Evolutionary conservation across 305 asterid genomes (phyloP), one percentile per base, ranked within the genome.

Genomic region (Stenogyne calaminthoides): DNA sequence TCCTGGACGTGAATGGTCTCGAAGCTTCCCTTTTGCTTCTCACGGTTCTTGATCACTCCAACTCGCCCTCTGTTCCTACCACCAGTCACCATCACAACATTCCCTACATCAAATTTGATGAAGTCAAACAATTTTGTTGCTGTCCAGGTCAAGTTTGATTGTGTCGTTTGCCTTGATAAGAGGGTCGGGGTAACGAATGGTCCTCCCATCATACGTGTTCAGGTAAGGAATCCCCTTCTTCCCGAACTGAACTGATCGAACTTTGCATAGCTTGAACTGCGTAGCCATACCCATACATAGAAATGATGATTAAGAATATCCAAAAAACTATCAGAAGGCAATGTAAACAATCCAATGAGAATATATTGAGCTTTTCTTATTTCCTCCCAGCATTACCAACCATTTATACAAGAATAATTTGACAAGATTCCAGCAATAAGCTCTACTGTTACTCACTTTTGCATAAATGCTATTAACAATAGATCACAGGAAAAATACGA

Each of bases 221-320:
- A 81, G 34, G 81, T 81, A 81, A 0, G 85, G 85, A 78, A 81
- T 81, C 9, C 82, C 85, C 32, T 81, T 81, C 80, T 81, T 72
- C 10, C 85, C 85, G 68, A 81, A 81, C 79, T 81, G 85, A 25
- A 81, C 79, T 16, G 80, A 61, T 5, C 85, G 82, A 40, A 81
- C 85, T 7, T 78, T 78, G 83, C 85, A 81, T 9, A 81, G 56
- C 81, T 81, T 81, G 16, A 81, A 78, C 85, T 81, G 83, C 78
- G 75, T 5, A 3, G 7, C 15, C 18, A 18, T 9, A 12, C 4
- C n/a, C n/a, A n/a, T n/a, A n/a, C n/a, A 64, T 11, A 32, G 18
- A 52, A 32, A 7, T 10, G 4, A 51, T n/a, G n/a, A n/a, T 4
- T 2, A n/a, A n/a, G n/a, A 19, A n/a, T 3, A n/a, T 5, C n/a